These are phyloP conservation scores for Blastocystis sp. DNA, from an alignment of 352 stramenopile species.

Conservation along the genomic window DNA sequence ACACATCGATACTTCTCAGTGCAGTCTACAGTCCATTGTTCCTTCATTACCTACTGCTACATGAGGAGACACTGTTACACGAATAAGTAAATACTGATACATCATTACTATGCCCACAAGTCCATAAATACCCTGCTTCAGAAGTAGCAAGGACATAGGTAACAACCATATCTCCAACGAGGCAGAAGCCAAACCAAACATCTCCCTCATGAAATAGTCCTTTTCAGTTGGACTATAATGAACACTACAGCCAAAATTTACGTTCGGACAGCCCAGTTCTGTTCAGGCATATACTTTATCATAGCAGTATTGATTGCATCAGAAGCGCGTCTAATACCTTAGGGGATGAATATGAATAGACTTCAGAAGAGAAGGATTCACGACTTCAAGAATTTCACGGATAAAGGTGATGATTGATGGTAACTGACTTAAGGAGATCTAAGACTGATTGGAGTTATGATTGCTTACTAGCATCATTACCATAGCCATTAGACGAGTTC, in stretches of 20 bases:
- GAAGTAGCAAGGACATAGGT: background rate
- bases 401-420: background rate
- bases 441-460: background rate
- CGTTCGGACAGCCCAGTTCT: background rate
- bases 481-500: background rate
- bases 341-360: background rate
- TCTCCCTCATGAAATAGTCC: conserved; percentile 13
- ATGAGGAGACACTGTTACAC: background rate
- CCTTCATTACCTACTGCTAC: background rate
- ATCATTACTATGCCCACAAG: background rate
- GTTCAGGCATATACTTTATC: background rate
- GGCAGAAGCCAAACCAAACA: background rate
- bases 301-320: background rate
- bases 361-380: background rate
- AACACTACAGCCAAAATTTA: background rate
- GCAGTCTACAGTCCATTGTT: background rate
- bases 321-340: background rate
- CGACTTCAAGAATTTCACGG: background rate
- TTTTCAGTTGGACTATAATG: conserved; percentile 28
- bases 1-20: background rate
- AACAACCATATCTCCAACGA: conserved; percentile 18
- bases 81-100: conserved; percentile 38
- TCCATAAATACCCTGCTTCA: background rate
- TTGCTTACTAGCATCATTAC: conserved; percentile 27
- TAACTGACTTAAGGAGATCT: background rate